A percentile compares a stretch with the other conserved stretches of the same genome.
phyloP scores from a whole-genome alignment of 2,329 filamentous ascomycete genomes.

The Fusarium equiseti region DNA sequence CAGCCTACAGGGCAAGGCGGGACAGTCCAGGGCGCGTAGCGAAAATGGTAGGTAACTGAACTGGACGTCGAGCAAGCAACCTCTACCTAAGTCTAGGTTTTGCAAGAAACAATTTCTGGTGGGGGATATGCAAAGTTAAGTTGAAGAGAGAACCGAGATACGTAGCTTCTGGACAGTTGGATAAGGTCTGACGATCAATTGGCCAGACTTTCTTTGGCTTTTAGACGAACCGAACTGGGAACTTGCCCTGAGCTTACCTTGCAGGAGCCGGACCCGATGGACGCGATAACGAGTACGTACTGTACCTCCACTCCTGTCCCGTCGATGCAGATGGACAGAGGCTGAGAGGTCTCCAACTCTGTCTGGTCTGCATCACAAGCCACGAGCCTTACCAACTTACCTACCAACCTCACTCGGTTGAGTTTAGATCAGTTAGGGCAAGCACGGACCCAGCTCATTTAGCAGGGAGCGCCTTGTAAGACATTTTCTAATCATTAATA shows the following conservation, averaged over 20 bases:
- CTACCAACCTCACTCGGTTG: slow-evolving; percentile 2
- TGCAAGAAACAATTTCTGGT: slow-evolving; percentile 14
- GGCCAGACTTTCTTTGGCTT: slow-evolving; percentile 25
- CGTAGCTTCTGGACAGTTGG: slow-evolving; percentile 28
- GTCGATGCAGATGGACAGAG: neutral
- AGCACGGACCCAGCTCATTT: slow-evolving; percentile 40
- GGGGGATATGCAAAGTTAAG: slow-evolving; percentile 27
- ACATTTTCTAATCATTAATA: slow-evolving; percentile 36
- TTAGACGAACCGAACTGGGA: slow-evolving; percentile 13
- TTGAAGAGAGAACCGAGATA: slow-evolving; percentile 14
- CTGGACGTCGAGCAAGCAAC: neutral
- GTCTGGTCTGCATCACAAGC: slow-evolving; percentile 14
- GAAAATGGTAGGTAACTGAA: slow-evolving; percentile 3
- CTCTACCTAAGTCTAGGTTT: neutral
- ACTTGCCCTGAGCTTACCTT: slow-evolving; percentile 15
- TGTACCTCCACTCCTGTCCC: slow-evolving; percentile 23
- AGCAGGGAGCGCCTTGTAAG: slow-evolving; percentile 34
- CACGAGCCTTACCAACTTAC: slow-evolving; percentile 40
- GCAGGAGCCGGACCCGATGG: neutral
- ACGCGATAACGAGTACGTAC: slow-evolving; percentile 40
- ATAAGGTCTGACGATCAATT: slow-evolving; percentile 23
- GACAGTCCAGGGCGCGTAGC: slow-evolving; percentile 2
- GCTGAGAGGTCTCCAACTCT: slow-evolving; percentile 21
- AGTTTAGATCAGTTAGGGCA: slow-evolving; percentile 40
- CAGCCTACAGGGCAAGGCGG: slow-evolving; percentile 19